phyloP scores from a whole-genome alignment of 192 early-diverging fungal genomes.

The Umbelopsis vinacea region DNA sequence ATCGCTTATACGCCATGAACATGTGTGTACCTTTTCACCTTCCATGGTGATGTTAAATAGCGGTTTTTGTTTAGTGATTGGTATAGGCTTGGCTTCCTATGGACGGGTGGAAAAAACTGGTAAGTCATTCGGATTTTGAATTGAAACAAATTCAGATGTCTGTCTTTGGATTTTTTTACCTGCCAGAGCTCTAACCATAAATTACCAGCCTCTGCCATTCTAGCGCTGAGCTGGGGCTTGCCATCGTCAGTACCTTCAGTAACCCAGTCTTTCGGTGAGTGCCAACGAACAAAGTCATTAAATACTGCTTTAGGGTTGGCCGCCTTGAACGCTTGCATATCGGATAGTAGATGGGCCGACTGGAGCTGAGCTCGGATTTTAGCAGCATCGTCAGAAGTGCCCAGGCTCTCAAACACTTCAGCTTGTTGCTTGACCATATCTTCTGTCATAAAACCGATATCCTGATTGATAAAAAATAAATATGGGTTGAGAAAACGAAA shows the following conservation, averaged over 20 bases:
- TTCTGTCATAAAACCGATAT: slow-evolving; percentile 82
- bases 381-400: slow-evolving; percentile 71
- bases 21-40: slow-evolving; percentile 71
- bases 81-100: background rate
- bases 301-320: slow-evolving; percentile 81
- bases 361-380: slow-evolving; percentile 78
- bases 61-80: slow-evolving; percentile 62
- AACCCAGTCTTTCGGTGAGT: slow-evolving; percentile 93
- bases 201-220: slow-evolving; percentile 83
- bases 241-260: slow-evolving; percentile 54
- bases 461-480: slow-evolving; percentile 38
- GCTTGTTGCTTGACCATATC: slow-evolving; percentile 88
- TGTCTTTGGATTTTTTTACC: slow-evolving; percentile 35
- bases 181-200: slow-evolving; percentile 90
- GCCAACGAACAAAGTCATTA: slow-evolving; percentile 94
- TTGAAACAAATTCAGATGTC: background rate
- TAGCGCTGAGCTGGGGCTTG: slow-evolving; percentile 60
- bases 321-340: slow-evolving; percentile 95
- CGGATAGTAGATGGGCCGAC: slow-evolving; percentile 66
- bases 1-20: background rate
- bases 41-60: slow-evolving; percentile 80
- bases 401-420: slow-evolving; percentile 75
- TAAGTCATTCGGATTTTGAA: background rate
- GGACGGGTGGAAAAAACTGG: background rate
- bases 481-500: background rate